Evolutionary conservation across 768 basidiomycete genomes (phyloP), one percentile per base, ranked within the genome.

Genomic region (Leccinum incarnatum): DNA sequence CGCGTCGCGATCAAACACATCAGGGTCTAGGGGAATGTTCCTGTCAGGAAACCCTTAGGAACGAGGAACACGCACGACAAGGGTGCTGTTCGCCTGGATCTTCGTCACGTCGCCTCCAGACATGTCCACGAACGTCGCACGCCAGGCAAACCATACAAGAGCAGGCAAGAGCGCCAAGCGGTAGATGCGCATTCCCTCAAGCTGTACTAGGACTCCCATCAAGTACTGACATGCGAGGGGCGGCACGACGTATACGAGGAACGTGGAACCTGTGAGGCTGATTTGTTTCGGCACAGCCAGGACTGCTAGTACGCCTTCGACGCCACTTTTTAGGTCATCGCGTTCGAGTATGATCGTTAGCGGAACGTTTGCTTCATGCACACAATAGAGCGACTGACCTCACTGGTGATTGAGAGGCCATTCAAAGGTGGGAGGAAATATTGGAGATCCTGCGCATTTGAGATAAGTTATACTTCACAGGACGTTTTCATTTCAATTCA

Each of bases 141-240:
- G 76, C 65, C 79, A 83, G 14, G 78, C 68, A 0, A 72, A 61
- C 73, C 76, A 80, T 5, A 82, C 56, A 4, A 78, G 72, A 48
- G 81, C 56, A 4, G 83, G 82, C 4, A 86, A 69, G 8, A 85
- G 54, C 4, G 80, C 79, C 53, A 83, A 57, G 19, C 85, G 81
- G 56, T 80, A 67, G 3, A 67, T 58, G 2, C 53, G 56, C n/a
- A 57, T 78, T 68, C 14, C 82, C 79, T 54, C 74, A 66, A 79
- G 69, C 32, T 82, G 73, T 19, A 85, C 82, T 34, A 87, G 76
- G n/a, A 83, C 70, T 8, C 82, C 84, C 51, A 81, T 79, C 37
- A 69, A 64, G 71, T 81, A 83, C 65, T 84, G 84, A 57, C 72
- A 72, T 17, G 78, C 57, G 0, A 84, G 46, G 8, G 79, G 73